Evolutionary conservation across 768 basidiomycete species (phyloP).

Genomic region (Leucocoprinus birnbaumii): DNA sequence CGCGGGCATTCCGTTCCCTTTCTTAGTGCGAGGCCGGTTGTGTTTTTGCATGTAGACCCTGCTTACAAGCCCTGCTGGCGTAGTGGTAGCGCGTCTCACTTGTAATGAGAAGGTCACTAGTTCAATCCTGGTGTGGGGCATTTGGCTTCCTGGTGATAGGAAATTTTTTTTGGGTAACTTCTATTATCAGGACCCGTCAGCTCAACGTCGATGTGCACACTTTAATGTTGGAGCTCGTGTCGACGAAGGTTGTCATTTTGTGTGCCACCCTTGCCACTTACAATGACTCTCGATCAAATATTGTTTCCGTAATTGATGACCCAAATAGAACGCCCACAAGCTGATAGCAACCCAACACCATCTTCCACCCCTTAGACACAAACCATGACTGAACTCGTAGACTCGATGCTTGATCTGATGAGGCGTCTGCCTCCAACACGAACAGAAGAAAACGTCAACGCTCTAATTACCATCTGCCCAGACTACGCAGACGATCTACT

Average conservation of each 20-base stretch:
- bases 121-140: slow-evolving; percentile 39
- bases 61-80: slow-evolving; percentile 29
- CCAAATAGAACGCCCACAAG: slow-evolving; percentile 6
- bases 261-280: background rate
- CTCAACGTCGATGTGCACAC: background rate
- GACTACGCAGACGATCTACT: slow-evolving; percentile 95
- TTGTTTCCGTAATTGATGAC: background rate
- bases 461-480: slow-evolving; percentile 80
- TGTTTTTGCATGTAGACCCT: background rate
- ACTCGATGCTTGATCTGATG: slow-evolving; percentile 94
- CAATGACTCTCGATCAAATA: no score
- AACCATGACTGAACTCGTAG: slow-evolving; percentile 73
- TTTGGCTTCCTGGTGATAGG: slow-evolving; percentile 16
- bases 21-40: background rate
- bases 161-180: no score
- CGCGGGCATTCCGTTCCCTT: background rate
- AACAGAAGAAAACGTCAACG: slow-evolving; percentile 83
- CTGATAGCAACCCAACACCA: background rate
- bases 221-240: background rate
- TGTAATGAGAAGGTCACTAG: slow-evolving; percentile 40
- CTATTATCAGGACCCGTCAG: no score
- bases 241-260: background rate
- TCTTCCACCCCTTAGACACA: background rate
- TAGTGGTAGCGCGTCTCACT: slow-evolving; percentile 41
- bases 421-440: slow-evolving; percentile 91